Evolutionary conservation across 768 basidiomycete species (phyloP), one percentile per base, ranked within the genome.

Genomic region (Russula dissimulans): DNA sequence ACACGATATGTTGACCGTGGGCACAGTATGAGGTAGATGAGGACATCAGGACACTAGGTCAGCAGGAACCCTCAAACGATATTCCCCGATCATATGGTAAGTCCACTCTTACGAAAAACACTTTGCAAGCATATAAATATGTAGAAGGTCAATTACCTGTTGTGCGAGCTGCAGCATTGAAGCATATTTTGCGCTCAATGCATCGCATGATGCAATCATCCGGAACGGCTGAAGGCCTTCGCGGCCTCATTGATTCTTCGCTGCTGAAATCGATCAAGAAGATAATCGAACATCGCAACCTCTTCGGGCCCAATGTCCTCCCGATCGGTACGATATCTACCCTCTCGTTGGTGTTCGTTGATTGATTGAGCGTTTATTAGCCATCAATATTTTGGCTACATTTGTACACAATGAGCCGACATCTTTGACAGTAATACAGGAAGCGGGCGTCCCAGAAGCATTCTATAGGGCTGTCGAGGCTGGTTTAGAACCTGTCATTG

Each of bases 351-450:
- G n/a, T 49, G 34, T 34, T 39, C 56, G 42, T n/a, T 56, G 36
- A 59, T n/a, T 56, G 36, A 59, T 36, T 69, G 54, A 69, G 66
- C 47, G 7, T 54, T 10, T 10, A 60, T 15, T 63, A 91, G 93
- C 91, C 5, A 91, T 95, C 76, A 93, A 95, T 70, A 87, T 94
- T 68, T 91, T 97, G 86, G 85, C 93, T 14, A 93, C 93, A 0
- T 97, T 97, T 72, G 86, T 98, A 9, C 95, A 99, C 77, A 99
- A 98, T 65, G 97, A 99, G 71, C 97, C 97, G 7, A 97, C 95
- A 0, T 97, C 92, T 15, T 75, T 99, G 58, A 77, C 84, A 2
- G 86, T 95, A 56, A 88, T 99, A 22, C 97, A 99, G 72, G 97
- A 99, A 72, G 81, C 85, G 31, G 84, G 87, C 5, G 73, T 99